Evolutionary conservation across 2,329 filamentous ascomycete genomes (phyloP), one percentile per base, ranked within the genome.

Genomic region (Nemania sp.): DNA sequence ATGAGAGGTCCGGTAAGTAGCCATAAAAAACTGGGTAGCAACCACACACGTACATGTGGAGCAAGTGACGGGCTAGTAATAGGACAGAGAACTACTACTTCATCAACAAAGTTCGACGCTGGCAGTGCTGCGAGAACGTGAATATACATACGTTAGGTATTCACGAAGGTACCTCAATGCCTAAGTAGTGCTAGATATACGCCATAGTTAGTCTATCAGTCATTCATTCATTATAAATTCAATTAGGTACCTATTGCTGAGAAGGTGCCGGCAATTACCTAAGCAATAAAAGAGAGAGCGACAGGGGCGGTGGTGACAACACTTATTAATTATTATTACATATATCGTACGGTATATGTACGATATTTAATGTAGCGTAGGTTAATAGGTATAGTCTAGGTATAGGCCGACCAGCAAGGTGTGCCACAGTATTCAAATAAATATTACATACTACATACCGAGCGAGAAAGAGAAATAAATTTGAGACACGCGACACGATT

Each of bases 401-500:
- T 41, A 18, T 18, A 41, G 38, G 5, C 18, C 15, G 38, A 18
- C 38, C 38, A 41, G 15, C 38, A 41, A 15, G 5, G 15, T 59
- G 6, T 5, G 18, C n/a, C 7, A 38, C 7, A 41, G 22, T 22
- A 56, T 63, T 20, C 29, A 51, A 18, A 15, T n/a, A 56, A 51
- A 57, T 57, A 20, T 11, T 35, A 51, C 53, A 41, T 15, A 15
- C 32, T 35, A 35, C 11, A 11, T 35, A 5, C 29, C 52, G 20
- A 49, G 41, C 41, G 7, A 56, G 5, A 5, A 35, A 35, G 32
- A 20, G 6, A 35, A 56, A 38, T 26, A 32, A 32, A 52, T 47
- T 8, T 66, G 43, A 61, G 63, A 66, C 63, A 61, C 47, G 29
- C 57, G 52, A 59, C 57, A 47, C 10, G 45, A 22, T 27, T n/a